Base-by-base conservation (phyloP, 805 yeast genomes). In the Lachancea mirantina region DNA sequence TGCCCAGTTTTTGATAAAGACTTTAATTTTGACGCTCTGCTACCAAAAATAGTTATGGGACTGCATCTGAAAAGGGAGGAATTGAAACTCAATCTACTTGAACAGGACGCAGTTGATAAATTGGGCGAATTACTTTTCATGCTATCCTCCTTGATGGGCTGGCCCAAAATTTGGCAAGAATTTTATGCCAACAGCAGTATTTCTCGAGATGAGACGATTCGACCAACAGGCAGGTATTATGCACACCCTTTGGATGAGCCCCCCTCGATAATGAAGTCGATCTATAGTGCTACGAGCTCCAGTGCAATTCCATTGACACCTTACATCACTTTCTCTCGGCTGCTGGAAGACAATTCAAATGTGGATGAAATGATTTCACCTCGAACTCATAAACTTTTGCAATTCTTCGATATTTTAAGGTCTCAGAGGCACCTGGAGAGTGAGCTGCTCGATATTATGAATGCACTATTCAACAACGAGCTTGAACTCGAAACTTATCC, bases 51-150 rank as follows among this genome's bases (percentile, higher is more conserved):
- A 8, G 67, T 77, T 0, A 56, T 82, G 16, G 73, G 87, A 0
- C 57, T 89, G 28, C 96, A 88, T 58, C 49, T 87, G 23, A 59
- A 84, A 2, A 62, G 87, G 34, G 96, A 89, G 52, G 96, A 89
- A 39, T 54, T 69, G 28, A 67, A 70, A 32, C 60, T 89, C 19
- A 76, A 81, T 45, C 57, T 72, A 2, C 56, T 74, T 16, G 61
- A 67, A 4, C 35, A 48, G 3, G 34, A 45, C 0, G 52, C 60
- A 6, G 57, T 67, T 8, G 44, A 59, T 3, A 56, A 57, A 19
- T 45, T 88, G 18, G 75, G 80, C 0, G 16, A 59, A 1, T 52
- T 87, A 14, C 53, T 87, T n/a, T 62, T 77, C 0, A 80, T 78
- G 42, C 50, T 83, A 9, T 68, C 79, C 0, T 44, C 63, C 8